Percentiles rank a stretch among this genome's conserved stretches.
Evolutionary conservation across 2,329 filamentous ascomycete species (phyloP).

Genomic region (Fusarium drepaniforme): DNA sequence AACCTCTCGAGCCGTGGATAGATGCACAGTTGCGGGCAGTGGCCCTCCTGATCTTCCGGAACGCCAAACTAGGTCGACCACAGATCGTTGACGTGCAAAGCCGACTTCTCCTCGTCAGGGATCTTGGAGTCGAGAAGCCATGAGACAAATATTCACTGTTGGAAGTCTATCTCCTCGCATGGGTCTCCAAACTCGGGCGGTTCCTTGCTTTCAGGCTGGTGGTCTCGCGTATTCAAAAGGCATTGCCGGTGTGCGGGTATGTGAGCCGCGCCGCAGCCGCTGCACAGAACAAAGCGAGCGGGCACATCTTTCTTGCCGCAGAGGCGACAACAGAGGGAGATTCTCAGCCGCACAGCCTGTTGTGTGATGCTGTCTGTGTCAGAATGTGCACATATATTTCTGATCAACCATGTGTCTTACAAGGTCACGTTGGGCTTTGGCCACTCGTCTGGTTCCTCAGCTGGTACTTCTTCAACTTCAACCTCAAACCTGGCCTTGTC

Average conservation of each 20-base stretch:
- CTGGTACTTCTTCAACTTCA: not conserved
- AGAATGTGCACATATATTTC: no score
- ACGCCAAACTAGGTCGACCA: not conserved
- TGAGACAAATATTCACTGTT: not conserved
- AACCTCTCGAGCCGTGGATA: not conserved
- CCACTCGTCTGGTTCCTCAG: not conserved
- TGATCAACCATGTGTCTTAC: not conserved
- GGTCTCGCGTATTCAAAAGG: not conserved
- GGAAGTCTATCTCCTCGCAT: not conserved
- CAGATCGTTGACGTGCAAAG: not conserved
- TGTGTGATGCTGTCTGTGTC: not conserved
- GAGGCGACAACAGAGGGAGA: not conserved
- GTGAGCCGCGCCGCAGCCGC: not conserved
- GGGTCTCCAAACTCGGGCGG: not conserved
- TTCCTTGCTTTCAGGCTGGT: not conserved
- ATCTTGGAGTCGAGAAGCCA: not conserved
- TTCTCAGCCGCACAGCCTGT: not conserved
- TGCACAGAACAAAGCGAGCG: not conserved
- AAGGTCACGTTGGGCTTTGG: not conserved
- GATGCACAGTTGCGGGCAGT: not conserved
- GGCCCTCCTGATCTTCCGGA: not conserved
- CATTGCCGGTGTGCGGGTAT: not conserved
- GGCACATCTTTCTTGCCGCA: not conserved
- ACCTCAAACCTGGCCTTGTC: not conserved
- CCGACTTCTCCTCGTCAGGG: not conserved